Conservation (phyloP, 805 yeast species). For the Candida tammaniensis region DNA sequence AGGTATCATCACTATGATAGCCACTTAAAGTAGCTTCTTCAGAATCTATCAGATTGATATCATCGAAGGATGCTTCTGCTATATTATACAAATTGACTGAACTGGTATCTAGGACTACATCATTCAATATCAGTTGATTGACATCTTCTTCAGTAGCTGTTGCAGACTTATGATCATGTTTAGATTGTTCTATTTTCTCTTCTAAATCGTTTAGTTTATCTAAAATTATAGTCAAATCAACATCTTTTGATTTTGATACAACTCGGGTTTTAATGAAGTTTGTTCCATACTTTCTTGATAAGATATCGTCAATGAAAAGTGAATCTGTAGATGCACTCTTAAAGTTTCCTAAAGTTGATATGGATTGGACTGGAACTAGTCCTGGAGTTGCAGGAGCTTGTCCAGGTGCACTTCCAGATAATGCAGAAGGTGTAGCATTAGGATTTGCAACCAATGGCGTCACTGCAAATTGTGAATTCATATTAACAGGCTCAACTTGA, state of each 20-base stretch:
- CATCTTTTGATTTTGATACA: conserved; percentile 7
- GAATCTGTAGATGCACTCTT: conserved; percentile 40
- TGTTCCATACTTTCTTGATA: conserved; percentile 26
- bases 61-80: conserved; percentile 21
- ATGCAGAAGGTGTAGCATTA: neutral
- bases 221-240: conserved; percentile 14
- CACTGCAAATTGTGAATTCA: conserved; percentile 13
- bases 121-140: conserved; percentile 9
- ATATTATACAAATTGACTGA: conserved; percentile 19
- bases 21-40: conserved; percentile 6
- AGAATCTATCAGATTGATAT: conserved; percentile 21
- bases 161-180: neutral
- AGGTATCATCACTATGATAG: conserved; percentile 9
- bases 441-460: conserved; percentile 1
- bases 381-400: conserved; percentile 8
- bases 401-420: neutral
- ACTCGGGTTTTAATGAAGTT: conserved; percentile 8
- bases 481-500: conserved; percentile 13
- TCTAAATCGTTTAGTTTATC: conserved; percentile 19
- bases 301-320: conserved; percentile 31
- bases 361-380: conserved; percentile 27
- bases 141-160: conserved; percentile 7
- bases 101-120: conserved; percentile 8
- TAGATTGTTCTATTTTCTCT: conserved; percentile 8
- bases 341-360: conserved; percentile 31